A percentile compares a stretch with the other conserved stretches of the same genome.
These are phyloP conservation scores for Hymenoscyphus fructigenus DNA, from an alignment of 2,329 filamentous ascomycete genomes.

Conservation along the genomic window DNA sequence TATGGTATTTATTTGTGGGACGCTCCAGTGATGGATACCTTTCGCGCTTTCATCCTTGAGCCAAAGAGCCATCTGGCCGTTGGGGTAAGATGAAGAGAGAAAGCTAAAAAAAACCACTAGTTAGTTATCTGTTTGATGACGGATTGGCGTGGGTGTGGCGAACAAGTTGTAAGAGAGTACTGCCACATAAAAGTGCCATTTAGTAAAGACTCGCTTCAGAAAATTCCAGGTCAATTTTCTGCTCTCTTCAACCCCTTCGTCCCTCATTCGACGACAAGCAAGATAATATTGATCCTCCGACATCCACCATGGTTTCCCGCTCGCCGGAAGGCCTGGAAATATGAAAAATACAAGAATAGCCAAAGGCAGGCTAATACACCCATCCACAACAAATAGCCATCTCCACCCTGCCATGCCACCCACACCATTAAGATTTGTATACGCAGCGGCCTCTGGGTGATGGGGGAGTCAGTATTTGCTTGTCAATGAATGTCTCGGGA, in stretches of 20 bases:
- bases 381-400: constrained; percentile 47
- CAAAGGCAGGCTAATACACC: constrained; percentile 36
- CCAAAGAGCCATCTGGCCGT: not conserved
- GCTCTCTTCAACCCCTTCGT: constrained; percentile 2
- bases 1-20: not conserved
- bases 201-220: not conserved
- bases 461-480: too few relatives aligned
- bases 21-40: not conserved
- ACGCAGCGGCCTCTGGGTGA: constrained; percentile 44
- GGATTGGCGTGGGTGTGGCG: not conserved
- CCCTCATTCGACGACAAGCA: constrained; percentile 30
- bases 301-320: constrained; percentile 36
- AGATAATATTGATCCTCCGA: constrained; percentile 29
- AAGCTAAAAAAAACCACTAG: not conserved
- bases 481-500: too few relatives aligned
- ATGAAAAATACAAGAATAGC: constrained; percentile 30
- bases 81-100: not conserved
- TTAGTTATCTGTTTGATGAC: too few relatives aligned
- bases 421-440: constrained; percentile 40
- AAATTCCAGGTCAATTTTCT: not conserved
- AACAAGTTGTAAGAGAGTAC: not conserved
- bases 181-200: not conserved
- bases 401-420: constrained; percentile 43
- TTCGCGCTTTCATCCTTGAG: not conserved
- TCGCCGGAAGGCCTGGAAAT: constrained; percentile 40